Percentiles rank a stretch among this genome's conserved stretches.
These are phyloP conservation scores for Aspergillus affinis DNA, from an alignment of 495 filamentous ascomycete genomes.

Conservation along the genomic window DNA sequence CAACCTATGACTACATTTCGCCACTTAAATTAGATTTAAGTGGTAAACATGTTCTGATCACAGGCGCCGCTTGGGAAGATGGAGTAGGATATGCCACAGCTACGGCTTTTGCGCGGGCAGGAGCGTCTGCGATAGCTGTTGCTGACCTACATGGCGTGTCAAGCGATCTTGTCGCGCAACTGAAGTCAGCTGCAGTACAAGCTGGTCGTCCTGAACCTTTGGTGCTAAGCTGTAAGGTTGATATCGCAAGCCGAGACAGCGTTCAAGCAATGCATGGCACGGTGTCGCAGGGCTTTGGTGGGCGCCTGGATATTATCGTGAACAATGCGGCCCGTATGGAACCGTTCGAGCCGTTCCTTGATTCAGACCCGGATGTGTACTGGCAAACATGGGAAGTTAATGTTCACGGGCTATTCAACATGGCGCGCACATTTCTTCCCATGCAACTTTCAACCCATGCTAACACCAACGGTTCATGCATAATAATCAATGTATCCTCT, in stretches of 20 bases:
- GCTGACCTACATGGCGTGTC: constrained; percentile 1
- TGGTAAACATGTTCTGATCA: constrained; percentile 1
- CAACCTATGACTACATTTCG: background rate
- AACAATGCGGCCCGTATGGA: constrained; percentile 37
- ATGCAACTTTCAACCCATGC: constrained; percentile 29
- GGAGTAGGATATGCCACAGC: constrained; percentile 6
- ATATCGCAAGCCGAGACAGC: background rate
- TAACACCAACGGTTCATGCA: constrained; percentile 25
- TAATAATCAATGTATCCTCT: constrained; percentile 35
- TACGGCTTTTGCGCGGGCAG: constrained; percentile 2
- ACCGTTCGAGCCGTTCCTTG: constrained; percentile 18
- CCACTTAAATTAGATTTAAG: background rate
- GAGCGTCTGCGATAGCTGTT: constrained; percentile 3
- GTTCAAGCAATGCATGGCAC: background rate
- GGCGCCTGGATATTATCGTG: constrained; percentile 50
- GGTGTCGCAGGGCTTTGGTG: constrained; percentile 1
- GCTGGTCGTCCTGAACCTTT: background rate
- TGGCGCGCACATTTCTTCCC: constrained; percentile 39
- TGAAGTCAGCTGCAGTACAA: background rate
- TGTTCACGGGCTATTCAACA: constrained; percentile 40
- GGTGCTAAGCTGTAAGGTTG: background rate
- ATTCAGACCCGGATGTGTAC: constrained; percentile 32
- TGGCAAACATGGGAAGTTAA: constrained; percentile 46
- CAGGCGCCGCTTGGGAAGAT: constrained; percentile 5
- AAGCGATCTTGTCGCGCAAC: background rate